These are phyloP conservation scores for Cocos nucifera DNA, from an alignment of 176 grass and related monocot species.

Conservation along the genomic window DNA sequence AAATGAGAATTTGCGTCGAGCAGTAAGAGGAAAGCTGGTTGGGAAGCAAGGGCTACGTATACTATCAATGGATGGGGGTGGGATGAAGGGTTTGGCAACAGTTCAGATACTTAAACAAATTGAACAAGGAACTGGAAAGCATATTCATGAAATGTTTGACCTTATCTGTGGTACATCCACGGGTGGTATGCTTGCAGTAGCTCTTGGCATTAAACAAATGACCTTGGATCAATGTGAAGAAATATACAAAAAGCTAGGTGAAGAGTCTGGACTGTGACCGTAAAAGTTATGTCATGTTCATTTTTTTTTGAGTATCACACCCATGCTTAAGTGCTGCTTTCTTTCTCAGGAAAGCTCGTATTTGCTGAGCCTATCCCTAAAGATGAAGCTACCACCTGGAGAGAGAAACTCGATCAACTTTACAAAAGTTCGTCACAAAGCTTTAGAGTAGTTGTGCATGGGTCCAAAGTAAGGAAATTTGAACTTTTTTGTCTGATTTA, in stretches of 20 bases:
- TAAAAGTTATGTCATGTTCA: background rate
- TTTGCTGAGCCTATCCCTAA: conserved; percentile 93
- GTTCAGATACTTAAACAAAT: conserved; percentile 98
- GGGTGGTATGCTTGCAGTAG: conserved; percentile 96
- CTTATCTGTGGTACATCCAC: conserved; percentile 98
- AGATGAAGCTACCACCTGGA: conserved; percentile 93
- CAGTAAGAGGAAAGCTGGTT: conserved; percentile 70
- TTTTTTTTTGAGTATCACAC: too few species aligned
- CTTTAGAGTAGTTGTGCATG: conserved; percentile 98
- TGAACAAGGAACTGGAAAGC: conserved; percentile 88
- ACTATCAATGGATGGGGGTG: conserved; percentile 96
- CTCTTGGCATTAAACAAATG: conserved; percentile 95
- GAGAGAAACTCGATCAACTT: conserved; percentile 86
- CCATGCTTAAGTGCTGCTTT: too few species aligned
- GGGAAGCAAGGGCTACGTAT: conserved; percentile 87
- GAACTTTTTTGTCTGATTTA: background rate
- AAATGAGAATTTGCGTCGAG: conserved; percentile 85
- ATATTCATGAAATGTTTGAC: conserved; percentile 98
- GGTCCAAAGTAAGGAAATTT: conserved; percentile 66
- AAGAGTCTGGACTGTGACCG: conserved; percentile 20
- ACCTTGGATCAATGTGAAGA: conserved; percentile 92
- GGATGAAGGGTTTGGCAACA: conserved; percentile 98
- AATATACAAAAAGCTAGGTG: conserved; percentile 97
- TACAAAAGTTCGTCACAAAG: conserved; percentile 98
- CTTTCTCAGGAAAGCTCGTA: conserved; percentile 70